A percentile compares a stretch with the other conserved stretches of the same genome.
Evolutionary conservation across 176 grass and related monocot species (phyloP).

Genomic region (Musa schizocarpa): DNA sequence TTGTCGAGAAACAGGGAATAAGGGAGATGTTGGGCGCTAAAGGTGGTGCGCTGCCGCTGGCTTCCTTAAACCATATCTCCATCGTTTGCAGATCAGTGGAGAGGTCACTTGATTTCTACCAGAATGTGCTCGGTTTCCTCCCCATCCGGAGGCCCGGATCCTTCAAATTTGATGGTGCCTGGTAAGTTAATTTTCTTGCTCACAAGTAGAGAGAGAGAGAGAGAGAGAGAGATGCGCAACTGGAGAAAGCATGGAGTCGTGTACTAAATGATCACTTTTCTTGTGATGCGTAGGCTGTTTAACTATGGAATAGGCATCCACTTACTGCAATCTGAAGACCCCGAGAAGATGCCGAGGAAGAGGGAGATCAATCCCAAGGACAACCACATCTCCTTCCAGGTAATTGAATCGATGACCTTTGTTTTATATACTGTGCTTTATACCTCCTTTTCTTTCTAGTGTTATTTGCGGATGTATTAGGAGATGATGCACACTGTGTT

Average conservation of each 20-base stretch:
- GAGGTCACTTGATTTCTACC: constrained; percentile 58
- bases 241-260: too few relatives aligned
- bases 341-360: constrained; percentile 40
- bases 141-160: constrained; percentile 53
- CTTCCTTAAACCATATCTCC: constrained; percentile 73
- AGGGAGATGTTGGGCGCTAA: too few relatives aligned
- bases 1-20: too few relatives aligned
- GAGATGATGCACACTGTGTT: too few relatives aligned
- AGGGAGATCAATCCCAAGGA: constrained; percentile 76
- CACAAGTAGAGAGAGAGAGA: background rate
- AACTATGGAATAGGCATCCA: constrained; percentile 81
- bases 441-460: background rate
- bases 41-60: constrained; percentile 36
- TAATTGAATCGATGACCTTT: constrained; percentile 2
- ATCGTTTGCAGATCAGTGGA: constrained; percentile 58
- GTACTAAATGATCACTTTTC: background rate
- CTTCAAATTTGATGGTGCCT: constrained; percentile 66
- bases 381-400: constrained; percentile 92
- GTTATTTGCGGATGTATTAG: background rate
- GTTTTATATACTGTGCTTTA: too few relatives aligned
- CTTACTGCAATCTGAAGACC: constrained; percentile 53
- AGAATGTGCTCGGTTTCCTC: constrained; percentile 68
- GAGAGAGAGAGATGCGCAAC: too few relatives aligned
- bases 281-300: constrained; percentile 30
- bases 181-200: constrained; percentile 19